These are phyloP conservation scores for Aphanomyces invadans DNA, from an alignment of 352 stramenopile species.

Conservation along the genomic window DNA sequence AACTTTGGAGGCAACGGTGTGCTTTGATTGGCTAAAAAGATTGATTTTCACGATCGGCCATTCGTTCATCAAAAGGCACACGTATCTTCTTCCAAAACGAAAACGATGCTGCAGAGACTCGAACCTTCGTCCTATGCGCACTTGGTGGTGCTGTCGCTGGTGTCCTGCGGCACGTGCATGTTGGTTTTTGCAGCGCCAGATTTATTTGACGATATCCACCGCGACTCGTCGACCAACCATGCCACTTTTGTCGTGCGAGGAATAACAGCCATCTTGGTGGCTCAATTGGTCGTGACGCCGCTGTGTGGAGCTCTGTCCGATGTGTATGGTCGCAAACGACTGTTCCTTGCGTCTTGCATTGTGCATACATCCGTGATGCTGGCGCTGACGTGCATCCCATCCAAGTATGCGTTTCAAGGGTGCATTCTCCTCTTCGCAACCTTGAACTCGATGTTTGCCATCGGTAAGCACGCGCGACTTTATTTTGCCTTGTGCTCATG, in stretches of 20 bases:
- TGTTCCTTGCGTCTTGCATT: not conserved
- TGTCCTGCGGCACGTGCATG: not conserved
- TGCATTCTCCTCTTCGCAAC: not conserved
- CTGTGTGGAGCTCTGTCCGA: not conserved
- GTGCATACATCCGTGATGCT: not conserved
- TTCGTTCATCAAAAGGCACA: not conserved
- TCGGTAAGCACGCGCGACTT: not conserved
- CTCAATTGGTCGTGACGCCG: not conserved
- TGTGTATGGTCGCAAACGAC: not conserved
- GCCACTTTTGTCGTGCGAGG: not conserved
- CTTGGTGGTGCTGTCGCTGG: not conserved
- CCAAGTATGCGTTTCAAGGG: not conserved
- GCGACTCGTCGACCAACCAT: not conserved
- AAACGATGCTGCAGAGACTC: not conserved
- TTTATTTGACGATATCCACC: conserved; percentile 10
- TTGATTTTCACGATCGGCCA: not conserved
- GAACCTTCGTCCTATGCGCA: not conserved
- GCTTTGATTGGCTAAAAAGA: not conserved
- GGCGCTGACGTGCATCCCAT: not conserved
- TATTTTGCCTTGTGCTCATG: not conserved
- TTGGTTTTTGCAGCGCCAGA: not conserved
- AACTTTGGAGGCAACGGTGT: not conserved
- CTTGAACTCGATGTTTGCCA: not conserved
- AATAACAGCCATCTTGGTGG: not conserved
- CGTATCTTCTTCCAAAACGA: not conserved